A percentile compares a stretch with the other conserved stretches of the same genome.
phyloP scores from a whole-genome alignment of 75 land plant species.

The Sequoiadendron giganteum region DNA sequence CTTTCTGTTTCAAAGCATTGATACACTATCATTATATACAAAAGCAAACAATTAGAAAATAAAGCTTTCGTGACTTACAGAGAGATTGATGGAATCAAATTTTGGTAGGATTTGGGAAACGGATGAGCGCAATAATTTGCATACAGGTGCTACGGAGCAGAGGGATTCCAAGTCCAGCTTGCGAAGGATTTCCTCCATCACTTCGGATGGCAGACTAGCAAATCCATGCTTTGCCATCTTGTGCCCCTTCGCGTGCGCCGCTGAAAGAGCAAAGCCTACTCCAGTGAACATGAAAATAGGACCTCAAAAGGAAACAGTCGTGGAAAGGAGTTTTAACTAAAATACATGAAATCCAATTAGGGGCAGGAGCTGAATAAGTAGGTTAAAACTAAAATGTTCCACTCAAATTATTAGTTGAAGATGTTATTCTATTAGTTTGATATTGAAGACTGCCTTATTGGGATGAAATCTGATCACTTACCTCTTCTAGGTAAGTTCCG shows the following conservation, averaged over 20 bases:
- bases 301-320: too few species aligned
- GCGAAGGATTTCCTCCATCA: conserved; percentile 33
- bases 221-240: neutral
- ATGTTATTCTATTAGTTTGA: too few species aligned
- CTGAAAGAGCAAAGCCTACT: neutral
- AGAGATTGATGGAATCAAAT: conserved; percentile 27
- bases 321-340: too few species aligned
- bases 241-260: neutral
- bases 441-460: too few species aligned
- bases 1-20: neutral
- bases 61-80: conserved; percentile 9
- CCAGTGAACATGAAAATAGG: too few species aligned
- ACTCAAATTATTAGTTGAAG: too few species aligned
- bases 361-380: too few species aligned
- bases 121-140: conserved; percentile 23
- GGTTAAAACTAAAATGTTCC: too few species aligned
- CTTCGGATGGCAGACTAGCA: conserved; percentile 30
- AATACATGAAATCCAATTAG: too few species aligned
- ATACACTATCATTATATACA: neutral
- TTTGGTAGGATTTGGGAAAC: conserved; percentile 26
- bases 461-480: too few species aligned
- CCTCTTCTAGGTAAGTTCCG: too few species aligned
- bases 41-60: neutral
- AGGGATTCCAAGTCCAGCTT: conserved; percentile 48
- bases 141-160: conserved; percentile 42